These are phyloP conservation scores for Sugiyamaella marilandica DNA, from an alignment of 805 yeast species.

Conservation along the genomic window DNA sequence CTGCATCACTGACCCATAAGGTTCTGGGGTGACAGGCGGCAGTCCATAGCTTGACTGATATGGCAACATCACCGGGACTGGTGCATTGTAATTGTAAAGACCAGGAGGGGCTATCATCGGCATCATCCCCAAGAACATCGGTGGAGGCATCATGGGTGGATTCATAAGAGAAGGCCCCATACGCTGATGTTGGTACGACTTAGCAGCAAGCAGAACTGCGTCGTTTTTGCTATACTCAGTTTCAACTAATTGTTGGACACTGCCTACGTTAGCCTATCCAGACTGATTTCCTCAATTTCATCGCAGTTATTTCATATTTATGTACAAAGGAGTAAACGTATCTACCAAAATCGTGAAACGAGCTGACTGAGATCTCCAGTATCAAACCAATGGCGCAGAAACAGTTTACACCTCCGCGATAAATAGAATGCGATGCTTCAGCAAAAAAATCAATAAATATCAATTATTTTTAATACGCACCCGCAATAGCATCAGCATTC, in stretches of 20 bases:
- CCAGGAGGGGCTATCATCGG: too few species aligned
- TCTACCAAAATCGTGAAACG: neutral
- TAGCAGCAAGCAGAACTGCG: neutral
- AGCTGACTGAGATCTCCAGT: too few species aligned
- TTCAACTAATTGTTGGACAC: neutral
- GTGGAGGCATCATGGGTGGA: too few species aligned
- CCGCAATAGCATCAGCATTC: neutral
- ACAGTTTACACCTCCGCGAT: neutral
- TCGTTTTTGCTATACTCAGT: neutral
- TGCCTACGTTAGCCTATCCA: neutral
- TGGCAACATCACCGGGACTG: too few species aligned
- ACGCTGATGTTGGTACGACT: neutral
- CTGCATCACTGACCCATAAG: too few species aligned
- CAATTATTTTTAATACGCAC: slow-evolving; percentile 3
- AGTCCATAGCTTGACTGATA: too few species aligned
- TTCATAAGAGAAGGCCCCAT: too few species aligned
- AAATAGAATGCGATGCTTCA: neutral
- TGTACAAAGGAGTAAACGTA: slow-evolving; percentile 5
- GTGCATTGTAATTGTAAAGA: too few species aligned
- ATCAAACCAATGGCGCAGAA: neutral
- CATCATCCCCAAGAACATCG: too few species aligned
- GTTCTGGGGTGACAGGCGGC: too few species aligned
- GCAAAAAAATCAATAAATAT: slow-evolving; percentile 1
- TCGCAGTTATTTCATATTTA: slow-evolving; percentile 1
- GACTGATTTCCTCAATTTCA: neutral